Base-by-base conservation (phyloP, 164 flowering plant genomes). In the Pachysandra terminalis region DNA sequence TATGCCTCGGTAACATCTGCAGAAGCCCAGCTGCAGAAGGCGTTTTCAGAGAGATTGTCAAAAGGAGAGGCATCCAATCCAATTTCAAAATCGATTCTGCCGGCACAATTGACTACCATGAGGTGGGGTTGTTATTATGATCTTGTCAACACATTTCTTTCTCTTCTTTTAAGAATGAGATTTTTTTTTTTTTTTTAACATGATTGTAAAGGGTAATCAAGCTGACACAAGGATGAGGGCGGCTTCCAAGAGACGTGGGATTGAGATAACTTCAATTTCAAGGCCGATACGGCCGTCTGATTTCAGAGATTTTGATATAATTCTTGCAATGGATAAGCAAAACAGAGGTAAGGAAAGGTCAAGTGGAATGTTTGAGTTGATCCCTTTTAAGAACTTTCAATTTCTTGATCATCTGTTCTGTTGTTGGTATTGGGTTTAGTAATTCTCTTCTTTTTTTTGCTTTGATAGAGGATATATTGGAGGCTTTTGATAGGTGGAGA, bases 1-100 rank as follows among this genome's bases (percentile, higher is more conserved):
- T 96, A 35, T 96, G 99, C 78, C 84, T 93, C n/a, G 99, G 99
- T 21, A 96, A 96, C 77, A 96, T 96, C 63, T 96, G 97, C 65
- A 78, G 99, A 68, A 89, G 98, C 78, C 99, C 99, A 26, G 96
- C 97, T 27, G 99, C 97, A 1, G 99, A 96, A 70, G 99, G 90
- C 40, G 98, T 96, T 27, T 96, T 96, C 75, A 88, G 77, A 28
- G 85, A 87, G 61, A 69, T 93, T 48, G 98, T 93, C 67, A 84
- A 73, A 55, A 79, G 84, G 54, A 81, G 81, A 68, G 92, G 83
- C 22, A 57, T 93, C 37, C 84, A 77, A 51, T 80, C 90, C 68
- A 79, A 83, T 13, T 89, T 96, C 75, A 68, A 58, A 13, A 93
- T 96, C 68, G 99, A 96, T 73, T 96, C 99, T 77, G 98, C 99